Percentiles rank a stretch among this genome's conserved stretches.
Conservation (phyloP, 768 basidiomycete species). For the Psilocybe cyanescens region DNA sequence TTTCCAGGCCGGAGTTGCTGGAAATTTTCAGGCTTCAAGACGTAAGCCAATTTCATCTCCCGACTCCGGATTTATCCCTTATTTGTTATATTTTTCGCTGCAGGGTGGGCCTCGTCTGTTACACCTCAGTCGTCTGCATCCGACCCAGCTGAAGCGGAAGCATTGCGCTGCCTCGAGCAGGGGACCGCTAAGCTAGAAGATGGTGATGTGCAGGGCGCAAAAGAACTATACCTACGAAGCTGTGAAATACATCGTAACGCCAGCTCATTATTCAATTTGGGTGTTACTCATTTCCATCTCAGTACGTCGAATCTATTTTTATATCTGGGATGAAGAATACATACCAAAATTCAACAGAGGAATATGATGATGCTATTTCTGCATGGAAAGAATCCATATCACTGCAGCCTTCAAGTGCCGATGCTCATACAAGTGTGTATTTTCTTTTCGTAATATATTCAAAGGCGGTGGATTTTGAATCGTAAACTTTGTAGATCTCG, state of each 20-base stretch:
- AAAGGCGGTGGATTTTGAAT: not conserved
- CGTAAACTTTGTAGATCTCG: slow-evolving; percentile 59
- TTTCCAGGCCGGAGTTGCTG: slow-evolving; percentile 1
- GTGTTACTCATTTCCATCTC: slow-evolving; percentile 88
- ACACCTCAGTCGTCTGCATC: slow-evolving; percentile 81
- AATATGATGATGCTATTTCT: slow-evolving; percentile 83
- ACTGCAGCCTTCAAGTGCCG: slow-evolving; percentile 81
- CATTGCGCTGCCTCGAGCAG: slow-evolving; percentile 77
- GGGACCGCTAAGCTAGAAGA: slow-evolving; percentile 86
- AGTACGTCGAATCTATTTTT: slow-evolving; percentile 48
- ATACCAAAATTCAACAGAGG: slow-evolving; percentile 56
- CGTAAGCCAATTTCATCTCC: not conserved
- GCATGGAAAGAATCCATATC: slow-evolving; percentile 87
- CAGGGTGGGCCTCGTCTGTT: slow-evolving; percentile 82
- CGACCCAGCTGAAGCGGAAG: slow-evolving; percentile 84
- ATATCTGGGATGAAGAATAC: slow-evolving; percentile 13
- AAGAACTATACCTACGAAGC: slow-evolving; percentile 76
- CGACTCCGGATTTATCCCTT: slow-evolving; percentile 1
- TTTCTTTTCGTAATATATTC: slow-evolving; percentile 13
- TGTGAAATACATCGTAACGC: slow-evolving; percentile 80
- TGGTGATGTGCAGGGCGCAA: slow-evolving; percentile 82
- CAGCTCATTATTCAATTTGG: slow-evolving; percentile 85
- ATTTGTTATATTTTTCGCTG: slow-evolving; percentile 2
- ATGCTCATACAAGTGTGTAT: slow-evolving; percentile 83
- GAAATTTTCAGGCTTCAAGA: slow-evolving; percentile 17